These are phyloP conservation scores for Cinchona pubescens DNA, from an alignment of 257 asterid genomes.

Conservation along the genomic window DNA sequence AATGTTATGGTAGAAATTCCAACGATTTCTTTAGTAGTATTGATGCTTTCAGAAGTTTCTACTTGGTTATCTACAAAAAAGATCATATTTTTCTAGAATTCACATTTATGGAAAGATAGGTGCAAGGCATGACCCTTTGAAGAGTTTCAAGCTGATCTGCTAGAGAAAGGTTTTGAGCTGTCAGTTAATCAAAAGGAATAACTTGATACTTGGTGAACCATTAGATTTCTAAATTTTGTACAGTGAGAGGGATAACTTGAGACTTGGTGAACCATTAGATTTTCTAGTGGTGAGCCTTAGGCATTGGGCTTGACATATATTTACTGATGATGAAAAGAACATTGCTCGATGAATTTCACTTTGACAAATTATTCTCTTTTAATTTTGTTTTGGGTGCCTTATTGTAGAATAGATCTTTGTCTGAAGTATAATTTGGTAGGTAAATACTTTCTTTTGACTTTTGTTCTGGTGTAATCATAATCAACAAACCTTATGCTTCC, in stretches of 20 bases:
- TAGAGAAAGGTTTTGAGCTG: neutral
- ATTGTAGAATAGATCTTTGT: neutral
- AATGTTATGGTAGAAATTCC: neutral
- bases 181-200: too few relatives aligned
- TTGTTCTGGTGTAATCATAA: neutral
- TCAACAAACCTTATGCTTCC: neutral
- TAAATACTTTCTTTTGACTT: neutral
- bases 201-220: too few relatives aligned
- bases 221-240: too few relatives aligned
- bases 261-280: neutral
- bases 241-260: neutral
- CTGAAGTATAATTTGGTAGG: too few relatives aligned
- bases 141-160: neutral
- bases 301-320: neutral
- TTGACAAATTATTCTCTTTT: neutral
- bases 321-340: neutral
- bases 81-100: neutral
- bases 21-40: neutral
- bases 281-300: neutral
- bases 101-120: neutral
- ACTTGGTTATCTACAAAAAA: too few relatives aligned
- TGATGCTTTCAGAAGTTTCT: neutral
- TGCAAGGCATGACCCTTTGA: too few relatives aligned
- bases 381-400: neutral
- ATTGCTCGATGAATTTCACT: neutral